Evolutionary conservation across 116 monocot genomes (phyloP), one percentile per base, ranked within the genome.

Genomic region (Posidonia oceanica): DNA sequence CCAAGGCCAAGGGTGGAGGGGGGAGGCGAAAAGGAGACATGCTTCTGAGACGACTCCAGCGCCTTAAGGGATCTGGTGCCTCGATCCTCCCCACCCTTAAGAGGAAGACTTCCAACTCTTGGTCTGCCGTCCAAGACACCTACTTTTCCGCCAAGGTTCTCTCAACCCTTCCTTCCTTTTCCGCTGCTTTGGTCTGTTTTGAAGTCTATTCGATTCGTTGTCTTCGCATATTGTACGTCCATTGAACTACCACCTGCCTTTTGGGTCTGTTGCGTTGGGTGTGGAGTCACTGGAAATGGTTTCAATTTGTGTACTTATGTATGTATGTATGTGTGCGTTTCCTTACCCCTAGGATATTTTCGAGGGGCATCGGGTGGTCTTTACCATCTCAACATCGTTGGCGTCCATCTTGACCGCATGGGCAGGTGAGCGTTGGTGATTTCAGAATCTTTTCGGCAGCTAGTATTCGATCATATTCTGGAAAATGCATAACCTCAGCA

Each of bases 321-420:
- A 12, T 23, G 21, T 23, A 12, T 23, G 12, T 22, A 48, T 61
- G 36, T 11, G 36, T 61, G 22, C 29, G 29, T 29, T 61, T 61
- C 61, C 36, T 23, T 36, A 61, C 36, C 40, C 37, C 58, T 72
- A 97, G 97, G 75, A 91, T 76, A 77, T 87, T 18, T 92, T 92
- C 70, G 92, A 92, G 87, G 84, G 74, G 52, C 92, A 97, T 73
- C 76, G 84, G 54, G 85, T 92, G 29, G 93, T 97, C 23, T 97
- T 92, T 66, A 92, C 92, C 14, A 69, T 92, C 21, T 87, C 87
- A 14, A 97, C 97, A 15, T 97, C 97, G 18, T 68, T 97, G 64
- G 97, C 85, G 39, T 97, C 97, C 15, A 39, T 97, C 71, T 71
- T 89, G 17, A 97, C 97, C 39, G 97, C 97, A 69, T 92, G 97